A percentile compares a stretch with the other conserved stretches of the same genome.
Conservation (phyloP, 768 basidiomycete genomes). For the Suillus clintonianus region DNA sequence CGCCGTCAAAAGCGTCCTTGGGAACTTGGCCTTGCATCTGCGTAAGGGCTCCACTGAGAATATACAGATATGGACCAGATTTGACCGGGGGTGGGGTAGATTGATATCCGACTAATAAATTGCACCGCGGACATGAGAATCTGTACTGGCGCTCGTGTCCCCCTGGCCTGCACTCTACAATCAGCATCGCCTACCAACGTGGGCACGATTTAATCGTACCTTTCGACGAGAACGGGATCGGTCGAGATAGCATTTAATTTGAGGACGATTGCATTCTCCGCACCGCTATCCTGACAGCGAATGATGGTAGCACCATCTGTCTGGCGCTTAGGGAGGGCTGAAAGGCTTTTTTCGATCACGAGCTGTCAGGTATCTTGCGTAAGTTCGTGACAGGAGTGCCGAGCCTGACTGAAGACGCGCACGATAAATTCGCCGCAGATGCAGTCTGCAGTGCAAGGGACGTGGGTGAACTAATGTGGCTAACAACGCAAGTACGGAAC, state of each 20-base stretch:
- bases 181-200: constrained; percentile 13
- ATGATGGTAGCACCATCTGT: constrained; percentile 83
- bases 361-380: constrained; percentile 47
- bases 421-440: constrained; percentile 89
- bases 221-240: constrained; percentile 75
- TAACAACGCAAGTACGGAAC: constrained; percentile 27
- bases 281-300: constrained; percentile 65
- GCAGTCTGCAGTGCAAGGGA: constrained; percentile 55
- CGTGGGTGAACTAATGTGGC: constrained; percentile 10
- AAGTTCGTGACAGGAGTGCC: background rate
- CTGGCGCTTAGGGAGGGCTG: constrained; percentile 66
- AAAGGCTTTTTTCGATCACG: constrained; percentile 76
- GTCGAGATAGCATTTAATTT: constrained; percentile 78
- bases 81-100: constrained; percentile 74
- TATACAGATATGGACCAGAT: constrained; percentile 77
- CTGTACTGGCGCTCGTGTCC: constrained; percentile 78
- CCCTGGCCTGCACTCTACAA: constrained; percentile 44
- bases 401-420: constrained; percentile 31
- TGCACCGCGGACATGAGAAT: constrained; percentile 57
- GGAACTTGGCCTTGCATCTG: constrained; percentile 88
- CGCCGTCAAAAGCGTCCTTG: constrained; percentile 75
- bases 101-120: constrained; percentile 66
- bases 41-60: constrained; percentile 81
- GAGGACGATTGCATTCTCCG: constrained; percentile 69
- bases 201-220: constrained; percentile 46